Base-by-base conservation (phyloP, 1,284 basidiomycete species). In the Naganishia sp. region DNA sequence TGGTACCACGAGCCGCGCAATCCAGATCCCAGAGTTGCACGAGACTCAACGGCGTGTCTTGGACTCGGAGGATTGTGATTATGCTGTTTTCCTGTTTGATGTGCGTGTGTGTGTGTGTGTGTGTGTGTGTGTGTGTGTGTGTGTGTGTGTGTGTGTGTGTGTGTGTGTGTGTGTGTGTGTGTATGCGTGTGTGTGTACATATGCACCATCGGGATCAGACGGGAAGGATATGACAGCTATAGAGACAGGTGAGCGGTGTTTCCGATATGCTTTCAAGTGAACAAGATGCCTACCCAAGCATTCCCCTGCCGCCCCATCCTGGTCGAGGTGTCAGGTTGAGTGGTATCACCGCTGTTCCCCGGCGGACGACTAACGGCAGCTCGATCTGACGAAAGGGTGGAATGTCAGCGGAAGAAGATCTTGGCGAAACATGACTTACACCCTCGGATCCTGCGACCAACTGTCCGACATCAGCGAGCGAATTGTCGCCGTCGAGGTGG, bases 251-350 rank as follows among this genome's bases (percentile, higher is more conserved):
- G 6, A 46, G 18, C 43, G 18, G 18, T 32, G 7, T 31, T 4
- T 17, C 31, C 9, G 28, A 4, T n/a, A 3, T 32, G 23, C 17
- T 25, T 6, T 45, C 25, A 5, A 21, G n/a, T 10, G 28, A 3
- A 43, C 35, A 31, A 25, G 42, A 23, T 6, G 75, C 86, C 73
- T 68, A 90, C 90, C 92, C 92, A 32, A 94, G 81, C 74, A 89
- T 82, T 15, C 92, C 92, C 65, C 90, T 82, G 1, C 92, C 92
- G 66, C 86, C 86, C 87, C 87, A 88, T 6, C 83, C 85, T n/a
- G 78, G 81, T 63, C 83, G 76, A 3, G 88, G 87, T 10, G 80
- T 84, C 25, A 89, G 80, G 11, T 73, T 80, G 41, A 89, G 70
- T 2, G 76, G 75, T 7, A 83, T 60, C n/a, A 49, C 18, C 28